Evolutionary conservation across 805 yeast genomes (phyloP), one percentile per base, ranked within the genome.

Genomic region (Wickerhamomyces hampshirensis): DNA sequence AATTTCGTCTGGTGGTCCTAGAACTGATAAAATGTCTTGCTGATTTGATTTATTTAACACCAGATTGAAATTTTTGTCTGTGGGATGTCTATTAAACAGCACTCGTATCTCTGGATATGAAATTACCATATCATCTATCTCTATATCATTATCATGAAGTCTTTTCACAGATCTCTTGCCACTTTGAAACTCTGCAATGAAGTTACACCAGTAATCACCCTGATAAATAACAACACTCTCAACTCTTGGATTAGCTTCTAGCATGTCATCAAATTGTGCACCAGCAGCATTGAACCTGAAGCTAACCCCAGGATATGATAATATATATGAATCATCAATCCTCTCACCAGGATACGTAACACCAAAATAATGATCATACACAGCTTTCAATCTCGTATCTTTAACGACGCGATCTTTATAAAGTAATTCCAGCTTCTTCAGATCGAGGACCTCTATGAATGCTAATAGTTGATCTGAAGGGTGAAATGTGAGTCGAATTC

Each of bases 1-100:
- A 4, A 60, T 62, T 31, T 71, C 79, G 31, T 73, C 74, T 0
- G 84, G 83, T 2, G 80, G 76, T 0, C 84, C 84, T 15, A 77
- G 53, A 0, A 58, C 47, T 14, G 60, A 54, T 6, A 76, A 44
- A 1, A 75, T 55, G 16, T 69, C 71, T 43, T 72, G 77, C 56
- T 75, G 75, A 1, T 71, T 57, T 2, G 77, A 68, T 23, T 49
- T 30, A 1, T 77, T 75, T 4, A 77, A 52, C 5, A 40, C 30
- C 3, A 69, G 37, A 1, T 14, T 14, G 23, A 43, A 51, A 5
- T 27, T 28, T n/a, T 44, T 43, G 3, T 40, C 15, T 38, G 43
- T 18, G 6, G 54, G 43, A 63, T 56, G 51, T 31, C 53, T 40
- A 44, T 35, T 2, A 39, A 51, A 34, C 56, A 63, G 6, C 34